Percentiles rank a stretch among this genome's conserved stretches.
Evolutionary conservation across 2,329 filamentous ascomycete species (phyloP).

Genomic region (Ophiostoma tasmaniense): DNA sequence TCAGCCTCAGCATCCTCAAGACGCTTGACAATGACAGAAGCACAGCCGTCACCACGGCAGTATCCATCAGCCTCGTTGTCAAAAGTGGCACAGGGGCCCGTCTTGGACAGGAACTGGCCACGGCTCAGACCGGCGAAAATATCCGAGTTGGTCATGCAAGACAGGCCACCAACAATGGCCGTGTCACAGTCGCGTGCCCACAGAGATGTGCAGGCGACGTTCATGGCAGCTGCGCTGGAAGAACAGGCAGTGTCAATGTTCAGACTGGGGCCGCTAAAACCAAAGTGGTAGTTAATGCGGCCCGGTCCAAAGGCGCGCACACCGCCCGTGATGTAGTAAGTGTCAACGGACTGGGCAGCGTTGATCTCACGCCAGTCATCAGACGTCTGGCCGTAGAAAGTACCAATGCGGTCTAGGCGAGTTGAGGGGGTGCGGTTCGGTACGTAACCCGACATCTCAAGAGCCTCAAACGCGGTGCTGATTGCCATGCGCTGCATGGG

Average conservation of each 20-base stretch:
- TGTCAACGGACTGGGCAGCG: slow-evolving; percentile 60
- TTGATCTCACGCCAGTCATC: slow-evolving; percentile 74
- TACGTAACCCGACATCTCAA: slow-evolving; percentile 73
- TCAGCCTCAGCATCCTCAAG: slow-evolving; percentile 70
- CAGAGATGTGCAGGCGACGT: slow-evolving; percentile 63
- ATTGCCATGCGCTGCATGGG: slow-evolving; percentile 72
- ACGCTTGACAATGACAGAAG: slow-evolving; percentile 67
- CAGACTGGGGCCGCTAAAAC: slow-evolving; percentile 64
- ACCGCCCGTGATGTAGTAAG: slow-evolving; percentile 39
- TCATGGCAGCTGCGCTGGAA: slow-evolving; percentile 62
- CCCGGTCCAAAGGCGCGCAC: slow-evolving; percentile 39
- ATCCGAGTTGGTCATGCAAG: slow-evolving; percentile 72
- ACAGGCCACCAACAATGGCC: slow-evolving; percentile 69
- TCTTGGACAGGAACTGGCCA: slow-evolving; percentile 70
- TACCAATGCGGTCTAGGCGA: slow-evolving; percentile 53
- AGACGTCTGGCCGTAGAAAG: slow-evolving; percentile 66
- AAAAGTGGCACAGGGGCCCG: slow-evolving; percentile 70
- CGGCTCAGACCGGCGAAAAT: slow-evolving; percentile 68
- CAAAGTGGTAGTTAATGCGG: slow-evolving; percentile 68
- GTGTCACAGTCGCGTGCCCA: slow-evolving; percentile 73
- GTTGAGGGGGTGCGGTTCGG: slow-evolving; percentile 66
- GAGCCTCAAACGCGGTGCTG: slow-evolving; percentile 69
- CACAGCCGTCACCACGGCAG: slow-evolving; percentile 66
- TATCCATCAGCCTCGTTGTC: slow-evolving; percentile 76
- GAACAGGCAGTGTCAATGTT: slow-evolving; percentile 74